These are phyloP conservation scores for Leptographium radiaticola DNA, from an alignment of 2,329 filamentous ascomycete genomes.

Conservation along the genomic window DNA sequence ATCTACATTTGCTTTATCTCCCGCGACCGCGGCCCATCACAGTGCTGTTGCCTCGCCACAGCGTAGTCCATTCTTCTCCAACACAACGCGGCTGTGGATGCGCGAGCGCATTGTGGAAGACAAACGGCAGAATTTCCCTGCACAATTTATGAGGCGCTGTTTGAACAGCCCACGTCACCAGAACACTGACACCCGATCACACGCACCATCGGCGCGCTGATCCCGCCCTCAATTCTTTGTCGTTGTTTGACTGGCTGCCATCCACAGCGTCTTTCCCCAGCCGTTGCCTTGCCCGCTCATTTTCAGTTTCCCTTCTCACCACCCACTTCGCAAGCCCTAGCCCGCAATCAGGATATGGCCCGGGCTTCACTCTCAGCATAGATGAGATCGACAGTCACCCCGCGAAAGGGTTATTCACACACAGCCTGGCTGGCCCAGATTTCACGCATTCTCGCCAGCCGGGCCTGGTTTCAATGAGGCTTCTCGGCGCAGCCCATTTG, in stretches of 20 bases:
- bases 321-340: not conserved
- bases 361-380: not conserved
- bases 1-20: not conserved
- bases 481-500: not conserved
- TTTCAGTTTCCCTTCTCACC: not conserved
- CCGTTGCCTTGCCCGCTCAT: not conserved
- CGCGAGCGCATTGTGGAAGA: not conserved
- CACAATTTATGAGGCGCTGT: not conserved
- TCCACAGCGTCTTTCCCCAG: not conserved
- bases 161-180: not conserved
- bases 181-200: not conserved
- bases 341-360: not conserved
- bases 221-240: not conserved
- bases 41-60: not conserved
- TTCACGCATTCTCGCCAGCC: not conserved
- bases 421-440: not conserved
- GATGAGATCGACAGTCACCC: not conserved
- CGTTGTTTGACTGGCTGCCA: not conserved
- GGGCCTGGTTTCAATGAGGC: not conserved
- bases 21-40: not conserved
- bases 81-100: constrained; percentile 2
- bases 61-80: not conserved
- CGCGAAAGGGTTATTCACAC: not conserved
- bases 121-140: not conserved
- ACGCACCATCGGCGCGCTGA: not conserved